Evolutionary conservation across 495 filamentous ascomycete genomes (phyloP), one percentile per base, ranked within the genome.

Genomic region (Aspergillus heteromorphus): DNA sequence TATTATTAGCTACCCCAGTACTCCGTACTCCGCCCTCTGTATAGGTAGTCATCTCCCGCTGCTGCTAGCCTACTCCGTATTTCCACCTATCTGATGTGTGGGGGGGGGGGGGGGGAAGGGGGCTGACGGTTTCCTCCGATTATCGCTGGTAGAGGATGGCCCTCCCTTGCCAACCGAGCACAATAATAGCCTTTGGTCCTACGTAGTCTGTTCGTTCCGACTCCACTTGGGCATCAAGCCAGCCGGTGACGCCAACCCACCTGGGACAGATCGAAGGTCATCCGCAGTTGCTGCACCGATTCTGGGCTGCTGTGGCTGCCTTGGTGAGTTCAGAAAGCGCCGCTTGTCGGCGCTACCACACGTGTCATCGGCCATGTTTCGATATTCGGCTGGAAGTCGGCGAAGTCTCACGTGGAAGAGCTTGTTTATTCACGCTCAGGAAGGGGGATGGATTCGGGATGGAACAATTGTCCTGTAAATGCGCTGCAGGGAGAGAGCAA

Each of bases 371-470:
- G 45, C 23, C 47, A 55, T 29, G 21, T 23, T 34, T 48, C 16
- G 9, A 55, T 29, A 17, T 23, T 34, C 40, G n/a, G 9, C 17
- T 20, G 19, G 18, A 31, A 36, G 34, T 9, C 20, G 18, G 34
- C 34, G 40, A 17, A 40, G 52, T 27, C 21, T 60, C 58, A 50
- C 58, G 53, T 53, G 58, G 40, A 20, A 40, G 40, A 36, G 40
- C 41, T 45, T 53, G 40, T 45, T 45, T 43, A 25, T 18, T 43
- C 7, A n/a, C n/a, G n/a, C n/a, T 29, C 9, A 27, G 23, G 23
- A 3, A 27, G 40, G 16, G n/a, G n/a, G n/a, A n/a, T n/a, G n/a
- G n/a, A 17, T 45, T 34, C 16, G 14, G 5, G 5, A 11, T 45
- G 42, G 13, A 21, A 8, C n/a, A 45, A 16, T 14, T 19, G 42